These are phyloP conservation scores for Fusarium graminum DNA, from an alignment of 2,329 filamentous ascomycete species.

Conservation along the genomic window DNA sequence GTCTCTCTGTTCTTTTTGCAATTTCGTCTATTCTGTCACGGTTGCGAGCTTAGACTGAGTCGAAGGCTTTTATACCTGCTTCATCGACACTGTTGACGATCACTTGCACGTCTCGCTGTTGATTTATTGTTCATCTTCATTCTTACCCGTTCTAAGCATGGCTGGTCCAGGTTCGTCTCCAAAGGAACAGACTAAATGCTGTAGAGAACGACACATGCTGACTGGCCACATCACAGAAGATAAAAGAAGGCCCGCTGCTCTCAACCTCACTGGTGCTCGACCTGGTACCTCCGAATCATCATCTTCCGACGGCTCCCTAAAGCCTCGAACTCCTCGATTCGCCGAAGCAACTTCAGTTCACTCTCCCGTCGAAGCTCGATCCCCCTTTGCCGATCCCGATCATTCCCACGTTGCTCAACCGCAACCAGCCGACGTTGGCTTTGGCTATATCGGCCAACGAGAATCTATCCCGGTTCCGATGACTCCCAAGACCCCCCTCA, in stretches of 20 bases:
- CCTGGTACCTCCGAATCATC: constrained; percentile 64
- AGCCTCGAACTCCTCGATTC: constrained; percentile 82
- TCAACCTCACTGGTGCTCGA: constrained; percentile 65
- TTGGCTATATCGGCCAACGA: constrained; percentile 84
- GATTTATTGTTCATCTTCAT: constrained; percentile 21
- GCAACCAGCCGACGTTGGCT: constrained; percentile 88
- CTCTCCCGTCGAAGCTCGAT: constrained; percentile 75
- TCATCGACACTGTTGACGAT: constrained; percentile 17
- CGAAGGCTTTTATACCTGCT: constrained; percentile 43
- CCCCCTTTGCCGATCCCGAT: constrained; percentile 72
- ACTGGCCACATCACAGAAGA: constrained; percentile 58
- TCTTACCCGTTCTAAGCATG: constrained; percentile 51
- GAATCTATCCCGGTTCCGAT: constrained; percentile 72
- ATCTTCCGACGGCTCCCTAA: constrained; percentile 69
- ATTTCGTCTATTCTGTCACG: constrained; percentile 52
- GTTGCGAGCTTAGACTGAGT: constrained; percentile 48
- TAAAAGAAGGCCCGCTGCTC: constrained; percentile 68
- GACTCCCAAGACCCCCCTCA: constrained; percentile 83
- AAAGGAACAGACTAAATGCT: constrained; percentile 2
- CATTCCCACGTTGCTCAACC: constrained; percentile 68
- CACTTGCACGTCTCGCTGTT: constrained; percentile 32
- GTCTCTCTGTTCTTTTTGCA: constrained; percentile 61
- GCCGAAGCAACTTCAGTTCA: constrained; percentile 84
- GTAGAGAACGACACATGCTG: constrained; percentile 35
- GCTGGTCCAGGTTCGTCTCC: constrained; percentile 56